Conservation (phyloP, 2,329 filamentous ascomycete species). For the Thermochaetoides dissita region DNA sequence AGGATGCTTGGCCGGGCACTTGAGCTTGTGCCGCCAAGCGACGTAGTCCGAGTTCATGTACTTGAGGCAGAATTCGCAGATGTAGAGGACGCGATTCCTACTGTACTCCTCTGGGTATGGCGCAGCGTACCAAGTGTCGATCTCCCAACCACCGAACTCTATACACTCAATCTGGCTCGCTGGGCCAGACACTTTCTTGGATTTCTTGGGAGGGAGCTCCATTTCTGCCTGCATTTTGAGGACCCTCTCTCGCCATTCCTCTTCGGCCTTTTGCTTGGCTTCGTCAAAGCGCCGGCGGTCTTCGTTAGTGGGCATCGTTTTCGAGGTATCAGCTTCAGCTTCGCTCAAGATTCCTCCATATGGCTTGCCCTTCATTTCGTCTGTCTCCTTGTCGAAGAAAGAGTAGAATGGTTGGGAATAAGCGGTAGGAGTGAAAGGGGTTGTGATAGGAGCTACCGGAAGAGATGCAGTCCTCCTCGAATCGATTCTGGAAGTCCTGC, state of each 20-base stretch:
- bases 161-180: slow-evolving; percentile 98
- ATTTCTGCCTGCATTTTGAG: slow-evolving; percentile 47
- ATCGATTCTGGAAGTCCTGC: slow-evolving; percentile 23
- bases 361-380: slow-evolving; percentile 82
- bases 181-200: slow-evolving; percentile 66
- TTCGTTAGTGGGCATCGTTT: slow-evolving; percentile 65
- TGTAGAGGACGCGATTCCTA: slow-evolving; percentile 89
- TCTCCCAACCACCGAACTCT: slow-evolving; percentile 93
- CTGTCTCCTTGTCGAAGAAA: slow-evolving; percentile 76
- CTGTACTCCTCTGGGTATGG: slow-evolving; percentile 98
- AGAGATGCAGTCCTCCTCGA: slow-evolving; percentile 9
- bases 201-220: slow-evolving; percentile 48
- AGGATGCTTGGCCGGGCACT: slow-evolving; percentile 91
- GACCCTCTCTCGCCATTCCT: slow-evolving; percentile 66
- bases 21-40: slow-evolving; percentile 92
- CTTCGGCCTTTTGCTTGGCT: slow-evolving; percentile 79
- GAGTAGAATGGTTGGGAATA: slow-evolving; percentile 75
- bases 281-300: slow-evolving; percentile 82
- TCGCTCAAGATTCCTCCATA: slow-evolving; percentile 90
- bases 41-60: slow-evolving; percentile 99
- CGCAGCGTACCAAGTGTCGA: slow-evolving; percentile 97
- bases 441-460: slow-evolving; percentile 25
- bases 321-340: slow-evolving; percentile 76
- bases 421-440: slow-evolving; percentile 41
- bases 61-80: slow-evolving; percentile 97